These are phyloP conservation scores for Acephala macrosclerotiorum DNA, from an alignment of 2,329 filamentous ascomycete genomes.

Conservation along the genomic window DNA sequence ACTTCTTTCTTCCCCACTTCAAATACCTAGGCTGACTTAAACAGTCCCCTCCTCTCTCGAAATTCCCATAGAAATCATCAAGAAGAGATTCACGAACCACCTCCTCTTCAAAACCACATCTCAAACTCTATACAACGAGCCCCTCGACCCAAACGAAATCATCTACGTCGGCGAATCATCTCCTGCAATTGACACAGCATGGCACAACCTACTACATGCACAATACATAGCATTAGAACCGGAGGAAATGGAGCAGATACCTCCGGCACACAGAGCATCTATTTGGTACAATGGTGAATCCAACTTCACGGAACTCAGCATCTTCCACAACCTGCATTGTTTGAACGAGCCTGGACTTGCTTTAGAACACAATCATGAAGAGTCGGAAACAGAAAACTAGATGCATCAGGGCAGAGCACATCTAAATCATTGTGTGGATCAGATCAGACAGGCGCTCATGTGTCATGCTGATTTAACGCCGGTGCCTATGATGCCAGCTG, in stretches of 20 bases:
- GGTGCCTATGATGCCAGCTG: slow-evolving; percentile 7
- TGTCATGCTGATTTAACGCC: slow-evolving; percentile 12
- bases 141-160: background rate
- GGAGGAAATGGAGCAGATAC: slow-evolving; percentile 5
- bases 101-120: slow-evolving; percentile 11
- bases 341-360: slow-evolving; percentile 13
- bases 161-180: background rate
- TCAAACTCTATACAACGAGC: slow-evolving; percentile 2
- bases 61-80: slow-evolving; percentile 3
- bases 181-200: slow-evolving; percentile 4
- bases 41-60: background rate
- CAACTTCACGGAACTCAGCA: slow-evolving; percentile 8
- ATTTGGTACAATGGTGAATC: slow-evolving; percentile 6
- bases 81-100: slow-evolving; percentile 11
- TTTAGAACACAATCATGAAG: background rate
- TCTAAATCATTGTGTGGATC: slow-evolving; percentile 16
- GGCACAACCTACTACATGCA: slow-evolving; percentile 1
- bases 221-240: slow-evolving; percentile 2
- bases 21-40: background rate
- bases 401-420: slow-evolving; percentile 1
- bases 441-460: slow-evolving; percentile 8
- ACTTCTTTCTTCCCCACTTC: background rate
- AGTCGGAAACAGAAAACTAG: background rate
- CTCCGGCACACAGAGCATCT: background rate
- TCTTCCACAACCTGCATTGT: slow-evolving; percentile 13